Evolutionary conservation across 1,284 basidiomycete genomes (phyloP).

Genomic region (Hymenochaete sp.): DNA sequence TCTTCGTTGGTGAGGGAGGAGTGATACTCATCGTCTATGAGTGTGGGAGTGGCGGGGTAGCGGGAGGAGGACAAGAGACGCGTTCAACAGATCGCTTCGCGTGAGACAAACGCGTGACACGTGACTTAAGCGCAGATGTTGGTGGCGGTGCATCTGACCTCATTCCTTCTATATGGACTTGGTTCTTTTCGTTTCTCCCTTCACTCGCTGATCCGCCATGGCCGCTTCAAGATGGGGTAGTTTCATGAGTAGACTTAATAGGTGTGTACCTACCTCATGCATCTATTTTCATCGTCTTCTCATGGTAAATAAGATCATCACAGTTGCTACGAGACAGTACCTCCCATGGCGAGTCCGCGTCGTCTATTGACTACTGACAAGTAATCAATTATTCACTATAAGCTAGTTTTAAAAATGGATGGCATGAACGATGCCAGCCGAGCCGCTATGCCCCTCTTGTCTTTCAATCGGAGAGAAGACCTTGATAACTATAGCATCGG

Average conservation of each 20-base stretch:
- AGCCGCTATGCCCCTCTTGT: constrained; percentile 51
- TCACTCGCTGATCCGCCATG: constrained; percentile 1
- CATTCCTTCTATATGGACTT: background rate
- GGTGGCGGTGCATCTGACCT: too few species aligned
- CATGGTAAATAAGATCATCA: constrained; percentile 4
- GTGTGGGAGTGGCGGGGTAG: background rate
- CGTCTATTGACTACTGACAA: too few species aligned
- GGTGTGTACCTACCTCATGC: constrained; percentile 2
- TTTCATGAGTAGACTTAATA: constrained; percentile 12
- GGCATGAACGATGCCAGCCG: constrained; percentile 54
- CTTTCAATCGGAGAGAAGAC: constrained; percentile 51
- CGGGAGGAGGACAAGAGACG: background rate
- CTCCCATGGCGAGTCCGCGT: constrained; percentile 6
- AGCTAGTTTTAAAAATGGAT: constrained; percentile 63
- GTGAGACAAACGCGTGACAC: constrained; percentile 6
- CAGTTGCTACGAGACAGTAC: constrained; percentile 13
- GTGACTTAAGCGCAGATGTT: constrained; percentile 1
- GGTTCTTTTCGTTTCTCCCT: background rate
- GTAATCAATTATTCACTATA: background rate
- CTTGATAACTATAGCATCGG: constrained; percentile 62
- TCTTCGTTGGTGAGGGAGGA: constrained; percentile 27
- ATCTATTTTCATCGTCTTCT: background rate
- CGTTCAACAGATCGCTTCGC: background rate
- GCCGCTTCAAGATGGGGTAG: constrained; percentile 12
- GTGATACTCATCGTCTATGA: constrained; percentile 2